phyloP scores from a whole-genome alignment of 306 rosid species.

The Vicia sativa region DNA sequence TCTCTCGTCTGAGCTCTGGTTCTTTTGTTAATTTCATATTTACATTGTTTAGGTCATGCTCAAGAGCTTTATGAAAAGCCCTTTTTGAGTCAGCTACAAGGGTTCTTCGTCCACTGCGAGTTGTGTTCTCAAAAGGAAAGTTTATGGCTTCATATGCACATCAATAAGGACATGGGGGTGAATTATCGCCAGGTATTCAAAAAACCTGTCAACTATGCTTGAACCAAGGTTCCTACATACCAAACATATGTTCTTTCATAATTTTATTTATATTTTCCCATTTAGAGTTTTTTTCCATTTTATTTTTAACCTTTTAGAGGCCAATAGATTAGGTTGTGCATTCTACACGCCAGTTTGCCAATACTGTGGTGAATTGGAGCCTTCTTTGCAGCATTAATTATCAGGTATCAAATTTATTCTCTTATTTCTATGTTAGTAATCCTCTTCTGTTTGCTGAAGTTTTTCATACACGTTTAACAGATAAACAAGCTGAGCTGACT shows the following conservation, averaged over 20 bases:
- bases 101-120: slow-evolving; percentile 98
- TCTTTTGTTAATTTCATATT: slow-evolving; percentile 21
- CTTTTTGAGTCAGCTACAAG: slow-evolving; percentile 66
- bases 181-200: slow-evolving; percentile 88
- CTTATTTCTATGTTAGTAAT: too few species aligned
- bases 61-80: slow-evolving; percentile 98
- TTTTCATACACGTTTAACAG: too few species aligned
- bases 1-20: too few species aligned
- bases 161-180: slow-evolving; percentile 77
- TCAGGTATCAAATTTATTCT: too few species aligned
- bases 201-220: slow-evolving; percentile 94
- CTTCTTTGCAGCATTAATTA: too few species aligned
- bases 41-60: slow-evolving; percentile 75
- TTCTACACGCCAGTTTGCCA: background rate
- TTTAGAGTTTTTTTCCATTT: too few species aligned
- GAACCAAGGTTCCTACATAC: slow-evolving; percentile 98
- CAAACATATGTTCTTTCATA: slow-evolving; percentile 61
- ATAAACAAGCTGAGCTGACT: too few species aligned
- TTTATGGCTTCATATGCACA: slow-evolving; percentile 97
- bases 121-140: slow-evolving; percentile 98
- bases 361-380: too few species aligned
- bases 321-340: background rate
- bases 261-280: background rate
- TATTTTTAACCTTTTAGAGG: too few species aligned
- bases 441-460: too few species aligned